These are phyloP conservation scores for Beauveria bassiana DNA, from an alignment of 2,329 filamentous ascomycete genomes.

Conservation along the genomic window DNA sequence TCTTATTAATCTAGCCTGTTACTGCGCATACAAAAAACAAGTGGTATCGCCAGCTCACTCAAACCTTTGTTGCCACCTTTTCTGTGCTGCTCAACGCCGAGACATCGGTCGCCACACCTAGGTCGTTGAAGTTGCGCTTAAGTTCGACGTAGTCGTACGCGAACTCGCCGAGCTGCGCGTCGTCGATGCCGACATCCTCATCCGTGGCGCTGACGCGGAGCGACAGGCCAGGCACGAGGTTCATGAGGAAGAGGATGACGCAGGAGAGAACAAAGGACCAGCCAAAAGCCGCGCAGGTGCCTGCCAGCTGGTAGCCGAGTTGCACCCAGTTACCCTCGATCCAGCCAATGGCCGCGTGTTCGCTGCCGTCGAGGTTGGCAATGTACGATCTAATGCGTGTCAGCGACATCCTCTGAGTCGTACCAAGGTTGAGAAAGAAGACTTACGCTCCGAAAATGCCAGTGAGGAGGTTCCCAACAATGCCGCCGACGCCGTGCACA, in stretches of 20 bases:
- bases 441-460: constrained; percentile 66
- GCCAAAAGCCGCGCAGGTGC: constrained; percentile 54
- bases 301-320: constrained; percentile 64
- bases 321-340: constrained; percentile 64
- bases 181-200: constrained; percentile 63
- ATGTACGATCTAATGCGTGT: constrained; percentile 51
- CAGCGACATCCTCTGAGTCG: constrained; percentile 11
- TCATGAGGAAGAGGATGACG: constrained; percentile 62
- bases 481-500: constrained; percentile 78
- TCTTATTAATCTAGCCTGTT: neutral
- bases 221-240: constrained; percentile 62
- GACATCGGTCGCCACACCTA: constrained; percentile 11
- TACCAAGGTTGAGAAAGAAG: neutral
- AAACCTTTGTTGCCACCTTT: constrained; percentile 17
- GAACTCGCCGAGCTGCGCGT: constrained; percentile 73
- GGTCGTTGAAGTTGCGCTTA: constrained; percentile 50
- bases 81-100: constrained; percentile 21
- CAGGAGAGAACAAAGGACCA: constrained; percentile 63
- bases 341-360: constrained; percentile 55
- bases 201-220: constrained; percentile 60
- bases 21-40: neutral
- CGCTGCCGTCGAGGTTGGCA: constrained; percentile 62
- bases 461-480: constrained; percentile 71
- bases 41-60: neutral
- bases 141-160: constrained; percentile 78